Base-by-base conservation (phyloP, 352 stramenopile genomes). In the Blastocystis sp. region DNA sequence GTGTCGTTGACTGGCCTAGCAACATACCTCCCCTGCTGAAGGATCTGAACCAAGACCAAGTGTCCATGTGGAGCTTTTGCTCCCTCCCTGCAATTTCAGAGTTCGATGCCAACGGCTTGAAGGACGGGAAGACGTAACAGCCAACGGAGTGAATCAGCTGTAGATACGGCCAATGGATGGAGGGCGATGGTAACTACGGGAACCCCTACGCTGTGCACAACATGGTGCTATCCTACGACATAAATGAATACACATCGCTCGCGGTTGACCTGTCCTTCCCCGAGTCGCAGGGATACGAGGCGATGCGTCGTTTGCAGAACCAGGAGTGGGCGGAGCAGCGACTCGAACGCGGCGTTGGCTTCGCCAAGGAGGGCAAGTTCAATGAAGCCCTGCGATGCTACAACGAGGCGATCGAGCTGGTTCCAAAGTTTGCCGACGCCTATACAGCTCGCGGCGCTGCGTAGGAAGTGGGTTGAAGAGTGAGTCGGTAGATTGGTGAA, bases 191-290 rank as follows among this genome's bases (percentile, higher is more conserved):
- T 3, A 66, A 68, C 21, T 84, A 59, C 52, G 43, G 28, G n/a
- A 84, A 84, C 43, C 74, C 74, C 42, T 84, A 84, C 69, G 74
- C 74, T 1, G 57, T 62, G 21, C 74, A 84, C 34, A 84, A 84
- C 61, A 84, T 84, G 74, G 74, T 84, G 19, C 42, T 84, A 7
- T 40, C 60, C 4, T 84, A 69, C 48, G 45, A 84, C n/a, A 62
- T 84, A 38, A 69, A 66, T 45, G 74, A 84, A 28, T 84, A 84
- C 28, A n/a, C 74, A 24, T 84, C 74, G 21, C 40, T 84, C 24
- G 40, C 28, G 0, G 24, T 34, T 19, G 74, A 84, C 43, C 48
- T 84, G 43, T 48, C n/a, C 21, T 66, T 68, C 48, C 74, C 74
- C 24, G 11, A 19, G 3, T 24, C 65, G 34, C 52, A 84, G 21